These are phyloP conservation scores for Lenwebbia sp. DNA, from an alignment of 345 rosid species.

Conservation along the genomic window DNA sequence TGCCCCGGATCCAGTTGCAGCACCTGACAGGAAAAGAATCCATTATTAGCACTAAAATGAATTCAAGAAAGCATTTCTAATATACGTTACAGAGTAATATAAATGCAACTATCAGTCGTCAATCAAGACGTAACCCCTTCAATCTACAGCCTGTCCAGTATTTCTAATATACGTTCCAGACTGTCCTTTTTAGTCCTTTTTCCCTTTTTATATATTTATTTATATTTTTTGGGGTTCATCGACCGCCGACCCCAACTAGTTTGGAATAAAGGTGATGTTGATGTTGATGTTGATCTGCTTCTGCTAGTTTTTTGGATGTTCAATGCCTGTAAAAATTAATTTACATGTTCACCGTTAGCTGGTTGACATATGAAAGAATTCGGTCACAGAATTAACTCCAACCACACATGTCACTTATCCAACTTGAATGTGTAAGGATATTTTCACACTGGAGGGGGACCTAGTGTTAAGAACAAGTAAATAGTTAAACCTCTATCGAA, in stretches of 20 bases:
- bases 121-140: background rate
- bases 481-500: background rate
- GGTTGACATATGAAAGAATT: background rate
- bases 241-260: too few species aligned
- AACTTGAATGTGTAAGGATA: background rate
- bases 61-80: background rate
- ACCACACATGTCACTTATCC: background rate
- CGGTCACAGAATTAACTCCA: background rate
- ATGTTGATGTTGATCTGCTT: too few species aligned
- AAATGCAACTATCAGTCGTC: background rate
- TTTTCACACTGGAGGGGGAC: background rate
- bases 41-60: background rate
- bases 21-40: conserved; percentile 25
- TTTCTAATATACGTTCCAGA: too few species aligned
- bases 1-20: conserved; percentile 62
- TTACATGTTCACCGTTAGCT: background rate
- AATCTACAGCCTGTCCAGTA: background rate
- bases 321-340: background rate
- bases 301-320: background rate
- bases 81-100: background rate
- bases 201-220: too few species aligned
- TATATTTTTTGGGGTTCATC: too few species aligned
- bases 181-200: too few species aligned
- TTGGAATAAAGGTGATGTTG: too few species aligned
- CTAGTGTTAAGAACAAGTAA: background rate